Evolutionary conservation across 164 flowering plant genomes (phyloP), one percentile per base, ranked within the genome.

Genomic region (Annona cherimola): DNA sequence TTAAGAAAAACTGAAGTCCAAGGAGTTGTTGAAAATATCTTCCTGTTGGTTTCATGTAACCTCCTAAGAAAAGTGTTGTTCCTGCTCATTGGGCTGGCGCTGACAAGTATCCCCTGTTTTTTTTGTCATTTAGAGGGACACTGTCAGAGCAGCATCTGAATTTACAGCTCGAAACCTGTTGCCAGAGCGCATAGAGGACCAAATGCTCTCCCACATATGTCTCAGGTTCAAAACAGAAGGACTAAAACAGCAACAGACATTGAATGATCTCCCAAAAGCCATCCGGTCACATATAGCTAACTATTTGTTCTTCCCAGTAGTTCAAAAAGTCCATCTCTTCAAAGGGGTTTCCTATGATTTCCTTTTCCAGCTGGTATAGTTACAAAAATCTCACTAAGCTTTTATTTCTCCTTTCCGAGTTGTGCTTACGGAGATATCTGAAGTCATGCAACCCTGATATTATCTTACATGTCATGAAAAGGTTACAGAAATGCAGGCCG

Each of bases 401-500:
- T 42, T 64, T 8, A 12, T 3, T 20, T 5, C 12, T 57, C 6
- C 26, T 42, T 42, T 42, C 40, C 5, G 9, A 14, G 12, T 39
- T 64, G 40, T 1, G 57, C 41, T 0, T 5, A 64, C 40, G 40
- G 67, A 6, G 35, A n/a, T 66, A 11, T 16, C 44, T 44, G 45
- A 45, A 14, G 5, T 44, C 54, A 42, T 43, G 18, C 39, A 41
- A 16, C 16, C 40, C 12, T 41, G 67, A 64, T 16, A 41, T 42
- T 8, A 64, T 64, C 67, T 64, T 64, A 4, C 44, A 1, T 64
- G 5, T 35, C 6, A 40, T 35, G 42, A 61, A 40, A 76, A 95
- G 99, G 97, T 89, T 72, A 77, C 97, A 63, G 94, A 93, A 79
- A 83, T 93, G 85, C 93, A 93, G 55, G 93, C 98, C 0, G 99